Conservation (phyloP, 495 filamentous ascomycete species). For the Penicillium desertorum region DNA sequence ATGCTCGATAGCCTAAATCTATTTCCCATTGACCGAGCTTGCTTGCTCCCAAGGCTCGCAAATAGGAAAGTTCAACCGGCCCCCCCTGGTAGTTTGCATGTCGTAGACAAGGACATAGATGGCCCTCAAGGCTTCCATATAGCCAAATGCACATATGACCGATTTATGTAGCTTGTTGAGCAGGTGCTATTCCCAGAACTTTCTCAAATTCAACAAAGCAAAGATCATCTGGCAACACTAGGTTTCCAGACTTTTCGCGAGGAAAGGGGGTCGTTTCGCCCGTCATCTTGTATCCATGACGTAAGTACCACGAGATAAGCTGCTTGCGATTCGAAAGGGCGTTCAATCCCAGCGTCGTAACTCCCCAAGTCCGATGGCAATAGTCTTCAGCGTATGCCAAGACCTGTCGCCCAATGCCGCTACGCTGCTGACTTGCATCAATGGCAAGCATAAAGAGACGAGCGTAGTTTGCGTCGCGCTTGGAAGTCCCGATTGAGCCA, state of each 20-base stretch:
- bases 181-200: background rate
- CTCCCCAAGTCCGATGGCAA: constrained; percentile 31
- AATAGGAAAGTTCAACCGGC: no score
- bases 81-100: no score
- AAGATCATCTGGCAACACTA: constrained; percentile 39
- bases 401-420: constrained; percentile 42
- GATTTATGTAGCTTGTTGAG: background rate
- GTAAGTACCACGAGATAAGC: constrained; percentile 45
- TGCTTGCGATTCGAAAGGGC: constrained; percentile 40
- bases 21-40: no score
- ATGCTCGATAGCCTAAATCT: no score
- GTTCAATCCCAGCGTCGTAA: constrained; percentile 32
- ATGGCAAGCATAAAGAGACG: constrained; percentile 48
- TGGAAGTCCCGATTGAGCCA: constrained; percentile 37
- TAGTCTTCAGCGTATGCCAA: constrained; percentile 43
- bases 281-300: constrained; percentile 42
- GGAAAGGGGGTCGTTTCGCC: constrained; percentile 44
- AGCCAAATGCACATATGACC: background rate
- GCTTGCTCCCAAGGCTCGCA: no score
- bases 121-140: no score
- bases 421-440: constrained; percentile 32
- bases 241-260: constrained; percentile 23
- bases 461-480: constrained; percentile 20
- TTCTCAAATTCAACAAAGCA: constrained; percentile 40
- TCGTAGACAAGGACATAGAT: no score